phyloP scores from a whole-genome alignment of 305 asterid species.

The Plantago rigida region DNA sequence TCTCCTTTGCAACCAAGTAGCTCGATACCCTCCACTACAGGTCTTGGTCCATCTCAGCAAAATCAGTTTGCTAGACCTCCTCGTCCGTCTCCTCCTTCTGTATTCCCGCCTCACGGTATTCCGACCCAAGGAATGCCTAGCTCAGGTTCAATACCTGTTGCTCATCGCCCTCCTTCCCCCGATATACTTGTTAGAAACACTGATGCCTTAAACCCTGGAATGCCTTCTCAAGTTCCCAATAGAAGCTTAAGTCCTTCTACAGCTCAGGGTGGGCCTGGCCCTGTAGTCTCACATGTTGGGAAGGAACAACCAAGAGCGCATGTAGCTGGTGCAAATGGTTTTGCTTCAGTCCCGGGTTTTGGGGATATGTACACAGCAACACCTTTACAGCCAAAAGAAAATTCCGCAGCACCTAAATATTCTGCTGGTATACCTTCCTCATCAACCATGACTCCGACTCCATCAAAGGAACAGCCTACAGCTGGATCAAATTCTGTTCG shows the following conservation, averaged over 20 bases:
- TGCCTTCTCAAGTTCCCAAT: slow-evolving; percentile 35
- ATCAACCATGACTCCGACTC: slow-evolving; percentile 28
- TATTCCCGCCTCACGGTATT: too few relatives aligned
- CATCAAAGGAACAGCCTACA: slow-evolving; percentile 32
- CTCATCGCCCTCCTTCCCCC: too few relatives aligned
- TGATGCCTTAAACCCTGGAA: too few relatives aligned
- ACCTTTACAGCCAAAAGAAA: slow-evolving; percentile 28
- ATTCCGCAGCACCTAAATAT: slow-evolving; percentile 26
- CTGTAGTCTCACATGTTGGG: slow-evolving; percentile 34
- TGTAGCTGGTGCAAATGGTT: slow-evolving; percentile 50
- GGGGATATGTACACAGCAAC: too few relatives aligned
- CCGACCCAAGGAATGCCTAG: too few relatives aligned
- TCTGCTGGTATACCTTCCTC: slow-evolving; percentile 20
- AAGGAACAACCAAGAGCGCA: slow-evolving; percentile 33
- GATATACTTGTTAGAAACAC: too few relatives aligned
- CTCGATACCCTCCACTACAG: too few relatives aligned
- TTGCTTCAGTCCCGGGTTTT: slow-evolving; percentile 19
- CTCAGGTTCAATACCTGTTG: too few relatives aligned
- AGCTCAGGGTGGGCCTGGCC: slow-evolving; percentile 28
- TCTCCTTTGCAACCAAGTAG: slow-evolving; percentile 30
- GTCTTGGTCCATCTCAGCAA: slow-evolving; percentile 27
- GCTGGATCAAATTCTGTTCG: slow-evolving; percentile 27
- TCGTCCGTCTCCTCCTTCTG: slow-evolving; percentile 2
- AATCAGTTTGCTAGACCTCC: slow-evolving; percentile 45
- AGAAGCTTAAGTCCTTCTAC: slow-evolving; percentile 35